A percentile compares a stretch with the other conserved stretches of the same genome.
Evolutionary conservation across 768 basidiomycete genomes (phyloP).

Genomic region (Tulasnella sp.): DNA sequence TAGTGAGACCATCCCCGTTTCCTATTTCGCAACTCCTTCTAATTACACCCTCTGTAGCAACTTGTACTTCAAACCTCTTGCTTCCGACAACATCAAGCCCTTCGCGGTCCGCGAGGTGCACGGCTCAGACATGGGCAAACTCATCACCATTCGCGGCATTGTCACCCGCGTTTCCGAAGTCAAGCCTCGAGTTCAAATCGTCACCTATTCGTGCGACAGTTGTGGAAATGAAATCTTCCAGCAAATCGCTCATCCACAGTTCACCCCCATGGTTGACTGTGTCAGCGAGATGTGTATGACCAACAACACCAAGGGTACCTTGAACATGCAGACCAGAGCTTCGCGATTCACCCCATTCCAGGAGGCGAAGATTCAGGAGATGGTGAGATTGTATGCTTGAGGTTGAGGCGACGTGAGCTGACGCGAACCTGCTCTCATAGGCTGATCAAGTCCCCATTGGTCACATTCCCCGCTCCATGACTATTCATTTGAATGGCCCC

Average conservation of each 20-base stretch:
- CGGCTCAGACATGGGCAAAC: slow-evolving; percentile 72
- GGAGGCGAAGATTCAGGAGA: slow-evolving; percentile 97
- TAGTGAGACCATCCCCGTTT: slow-evolving; percentile 53
- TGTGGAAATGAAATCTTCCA: slow-evolving; percentile 99
- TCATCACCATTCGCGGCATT: slow-evolving; percentile 95
- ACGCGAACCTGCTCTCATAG: slow-evolving; percentile 29
- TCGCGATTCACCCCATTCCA: slow-evolving; percentile 97
- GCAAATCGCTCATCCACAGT: slow-evolving; percentile 85
- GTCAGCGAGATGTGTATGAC: slow-evolving; percentile 77
- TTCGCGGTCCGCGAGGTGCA: slow-evolving; percentile 89
- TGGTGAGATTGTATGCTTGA: slow-evolving; percentile 41
- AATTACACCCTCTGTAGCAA: slow-evolving; percentile 43
- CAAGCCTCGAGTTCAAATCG: slow-evolving; percentile 92
- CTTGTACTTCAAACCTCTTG: slow-evolving; percentile 83
- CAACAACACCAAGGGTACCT: slow-evolving; percentile 75
- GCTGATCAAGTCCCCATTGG: slow-evolving; percentile 99
- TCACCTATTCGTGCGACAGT: slow-evolving; percentile 96
- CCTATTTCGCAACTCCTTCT: slow-evolving; percentile 9
- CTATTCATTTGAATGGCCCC: slow-evolving; percentile 83
- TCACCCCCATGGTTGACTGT: slow-evolving; percentile 81
- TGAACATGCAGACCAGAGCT: slow-evolving; percentile 98
- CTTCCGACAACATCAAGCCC: slow-evolving; percentile 34
- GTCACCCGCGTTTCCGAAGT: slow-evolving; percentile 98
- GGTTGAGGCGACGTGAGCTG: neutral
- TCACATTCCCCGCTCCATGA: slow-evolving; percentile 98